A percentile compares a stretch with the other conserved stretches of the same genome.
Evolutionary conservation across 108 stramenopile genomes (phyloP).

Genomic region (Pseudonitzschia pungens): DNA sequence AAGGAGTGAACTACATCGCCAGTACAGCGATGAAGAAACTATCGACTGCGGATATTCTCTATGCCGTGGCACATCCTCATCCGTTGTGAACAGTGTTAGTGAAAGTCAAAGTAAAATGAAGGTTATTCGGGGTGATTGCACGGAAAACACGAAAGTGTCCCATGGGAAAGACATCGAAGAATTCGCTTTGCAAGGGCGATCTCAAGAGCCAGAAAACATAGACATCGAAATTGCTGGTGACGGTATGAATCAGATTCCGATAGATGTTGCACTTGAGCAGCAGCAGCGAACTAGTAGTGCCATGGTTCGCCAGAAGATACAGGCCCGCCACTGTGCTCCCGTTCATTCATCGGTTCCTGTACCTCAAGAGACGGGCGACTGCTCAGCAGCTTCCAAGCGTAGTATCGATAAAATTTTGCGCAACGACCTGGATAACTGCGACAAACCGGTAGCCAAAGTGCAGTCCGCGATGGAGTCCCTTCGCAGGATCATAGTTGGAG

Average conservation of each 20-base stretch:
- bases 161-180: not conserved
- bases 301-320: not conserved
- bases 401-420: slow-evolving; percentile 27
- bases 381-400: not conserved
- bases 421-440: slow-evolving; percentile 38
- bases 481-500: slow-evolving; percentile 18
- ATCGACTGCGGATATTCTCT: not conserved
- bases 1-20: not conserved
- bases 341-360: not conserved
- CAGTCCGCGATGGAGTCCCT: slow-evolving; percentile 21
- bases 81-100: not conserved
- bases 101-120: slow-evolving; percentile 4
- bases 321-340: not conserved
- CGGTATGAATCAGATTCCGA: slow-evolving; percentile 35
- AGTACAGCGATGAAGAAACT: not conserved
- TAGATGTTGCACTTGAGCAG: slow-evolving; percentile 20
- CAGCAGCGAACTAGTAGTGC: not conserved
- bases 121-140: not conserved
- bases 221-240: slow-evolving; percentile 8
- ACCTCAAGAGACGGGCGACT: not conserved
- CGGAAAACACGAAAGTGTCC: not conserved
- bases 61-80: not conserved
- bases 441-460: slow-evolving; percentile 24
- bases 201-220: not conserved
- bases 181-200: not conserved